Conservation (phyloP, 345 rosid species). For the Ailanthus altissimus region DNA sequence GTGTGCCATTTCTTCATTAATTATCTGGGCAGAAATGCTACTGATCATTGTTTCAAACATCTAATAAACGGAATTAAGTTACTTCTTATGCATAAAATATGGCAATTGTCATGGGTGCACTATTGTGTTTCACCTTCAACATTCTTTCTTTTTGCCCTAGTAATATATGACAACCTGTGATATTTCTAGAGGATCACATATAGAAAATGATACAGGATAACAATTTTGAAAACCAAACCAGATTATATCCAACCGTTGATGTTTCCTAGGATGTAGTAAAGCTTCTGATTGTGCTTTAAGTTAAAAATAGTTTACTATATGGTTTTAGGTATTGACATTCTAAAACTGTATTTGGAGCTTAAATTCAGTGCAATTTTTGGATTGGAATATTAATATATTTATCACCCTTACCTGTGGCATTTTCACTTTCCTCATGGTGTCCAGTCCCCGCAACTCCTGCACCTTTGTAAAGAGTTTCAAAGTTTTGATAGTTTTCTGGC, state of each 20-base stretch:
- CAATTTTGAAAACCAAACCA: neutral
- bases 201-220: neutral
- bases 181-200: neutral
- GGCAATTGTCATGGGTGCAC: neutral
- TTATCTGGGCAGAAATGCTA: neutral
- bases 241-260: neutral
- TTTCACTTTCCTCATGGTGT: neutral
- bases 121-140: neutral
- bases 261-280: conserved; percentile 5
- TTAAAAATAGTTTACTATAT: neutral
- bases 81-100: neutral
- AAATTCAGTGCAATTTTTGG: neutral
- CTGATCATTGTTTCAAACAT: neutral
- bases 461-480: neutral
- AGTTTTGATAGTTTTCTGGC: neutral
- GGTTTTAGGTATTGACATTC: neutral
- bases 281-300: neutral
- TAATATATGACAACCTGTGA: neutral
- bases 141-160: neutral
- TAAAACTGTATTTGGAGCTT: neutral
- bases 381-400: too few relatives aligned
- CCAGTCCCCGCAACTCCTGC: neutral
- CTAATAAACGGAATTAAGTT: neutral
- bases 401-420: neutral
- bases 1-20: neutral